These are phyloP conservation scores for Odonthalia washingtoniensis DNA, from an alignment of 31 red algal genomes.

Conservation along the genomic window DNA sequence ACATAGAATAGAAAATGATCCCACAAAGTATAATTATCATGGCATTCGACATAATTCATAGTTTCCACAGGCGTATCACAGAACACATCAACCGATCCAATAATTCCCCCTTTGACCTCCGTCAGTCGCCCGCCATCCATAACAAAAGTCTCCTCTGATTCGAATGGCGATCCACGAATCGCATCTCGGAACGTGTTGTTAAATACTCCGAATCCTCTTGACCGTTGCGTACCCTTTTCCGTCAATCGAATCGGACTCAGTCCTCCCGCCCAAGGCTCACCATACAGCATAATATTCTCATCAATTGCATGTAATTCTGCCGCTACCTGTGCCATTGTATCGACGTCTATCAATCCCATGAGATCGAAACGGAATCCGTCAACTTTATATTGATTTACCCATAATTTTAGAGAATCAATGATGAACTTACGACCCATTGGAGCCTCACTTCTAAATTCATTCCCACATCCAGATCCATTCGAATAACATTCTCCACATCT, in stretches of 20 bases:
- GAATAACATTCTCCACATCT: conserved; percentile 86
- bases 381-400: conserved; percentile 89
- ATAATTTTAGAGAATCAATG: conserved; percentile 86
- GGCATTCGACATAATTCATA: conserved; percentile 94
- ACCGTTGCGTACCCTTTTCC: conserved; percentile 75
- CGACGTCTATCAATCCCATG: conserved; percentile 75
- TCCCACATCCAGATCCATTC: conserved; percentile 95
- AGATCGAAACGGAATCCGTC: conserved; percentile 99
- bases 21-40: conserved; percentile 95
- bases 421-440: conserved; percentile 97
- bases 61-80: conserved; percentile 69
- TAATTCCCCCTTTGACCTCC: conserved; percentile 85
- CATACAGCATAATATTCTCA: conserved; percentile 81
- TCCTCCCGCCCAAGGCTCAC: conserved; percentile 90
- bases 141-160: conserved; percentile 73
- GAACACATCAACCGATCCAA: conserved; percentile 78
- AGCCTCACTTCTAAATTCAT: conserved; percentile 82
- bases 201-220: conserved; percentile 85
- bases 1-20: conserved; percentile 79
- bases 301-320: conserved; percentile 65
- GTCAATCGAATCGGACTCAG: conserved; percentile 69
- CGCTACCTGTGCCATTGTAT: conserved; percentile 51
- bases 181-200: conserved; percentile 86
- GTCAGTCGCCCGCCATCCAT: conserved; percentile 67
- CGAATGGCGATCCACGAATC: conserved; percentile 77